A percentile compares a stretch with the other conserved stretches of the same genome.
Conservation (phyloP, 495 filamentous ascomycete genomes). For the Tuber indicum region DNA sequence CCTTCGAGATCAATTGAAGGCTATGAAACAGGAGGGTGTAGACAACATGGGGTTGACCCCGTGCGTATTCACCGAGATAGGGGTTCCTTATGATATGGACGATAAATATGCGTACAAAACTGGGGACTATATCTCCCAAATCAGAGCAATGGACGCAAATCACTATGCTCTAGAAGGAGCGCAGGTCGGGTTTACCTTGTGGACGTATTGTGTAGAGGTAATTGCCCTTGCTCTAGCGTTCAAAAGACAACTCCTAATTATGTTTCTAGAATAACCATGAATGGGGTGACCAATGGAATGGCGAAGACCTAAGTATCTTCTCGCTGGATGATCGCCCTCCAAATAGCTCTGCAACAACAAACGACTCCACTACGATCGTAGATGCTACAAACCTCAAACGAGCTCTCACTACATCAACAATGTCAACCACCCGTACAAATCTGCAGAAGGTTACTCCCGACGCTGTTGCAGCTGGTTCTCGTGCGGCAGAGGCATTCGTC, state of each 20-base stretch:
- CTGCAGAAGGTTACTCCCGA: constrained; percentile 44
- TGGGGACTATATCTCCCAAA: constrained; percentile 92
- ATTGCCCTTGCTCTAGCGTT: constrained; percentile 7
- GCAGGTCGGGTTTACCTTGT: constrained; percentile 66
- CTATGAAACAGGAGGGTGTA: constrained; percentile 79
- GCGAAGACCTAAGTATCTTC: constrained; percentile 88
- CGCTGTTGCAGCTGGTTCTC: constrained; percentile 57
- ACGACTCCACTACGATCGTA: constrained; percentile 26
- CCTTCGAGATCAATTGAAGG: constrained; percentile 81
- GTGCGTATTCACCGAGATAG: constrained; percentile 87
- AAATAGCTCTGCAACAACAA: constrained; percentile 41
- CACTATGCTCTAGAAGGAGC: constrained; percentile 88
- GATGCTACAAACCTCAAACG: constrained; percentile 64
- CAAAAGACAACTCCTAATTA: constrained; percentile 13
- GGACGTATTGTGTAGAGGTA: constrained; percentile 63
- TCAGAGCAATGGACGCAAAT: constrained; percentile 92
- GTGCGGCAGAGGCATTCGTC: constrained; percentile 86
- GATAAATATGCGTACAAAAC: constrained; percentile 89
- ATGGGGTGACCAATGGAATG: constrained; percentile 94
- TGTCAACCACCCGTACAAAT: constrained; percentile 50
- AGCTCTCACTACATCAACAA: constrained; percentile 64
- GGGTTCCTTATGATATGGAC: constrained; percentile 99
- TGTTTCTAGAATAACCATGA: constrained; percentile 66
- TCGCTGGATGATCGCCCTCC: constrained; percentile 65
- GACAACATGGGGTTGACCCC: constrained; percentile 87